phyloP scores from a whole-genome alignment of 352 stramenopile genomes.

The Phytopythium kandeliae region DNA sequence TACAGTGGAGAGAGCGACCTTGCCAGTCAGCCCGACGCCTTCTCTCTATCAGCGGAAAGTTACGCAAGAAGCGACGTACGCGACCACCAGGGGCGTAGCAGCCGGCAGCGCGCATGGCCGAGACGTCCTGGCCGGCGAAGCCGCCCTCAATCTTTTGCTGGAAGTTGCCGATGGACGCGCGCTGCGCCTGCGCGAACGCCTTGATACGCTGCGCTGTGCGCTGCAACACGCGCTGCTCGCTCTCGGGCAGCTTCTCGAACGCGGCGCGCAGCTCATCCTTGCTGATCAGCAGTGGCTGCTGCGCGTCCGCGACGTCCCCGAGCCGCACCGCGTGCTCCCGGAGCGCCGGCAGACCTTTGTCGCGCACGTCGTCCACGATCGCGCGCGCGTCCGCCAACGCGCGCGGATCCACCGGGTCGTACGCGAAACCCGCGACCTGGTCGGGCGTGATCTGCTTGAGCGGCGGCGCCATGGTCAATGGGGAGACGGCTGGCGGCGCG shows the following conservation, averaged over 20 bases:
- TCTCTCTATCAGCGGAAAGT: no score
- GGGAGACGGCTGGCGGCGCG: background rate
- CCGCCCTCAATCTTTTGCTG: conserved; percentile 94
- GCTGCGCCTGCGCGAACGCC: conserved; percentile 92
- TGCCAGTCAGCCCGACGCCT: no score
- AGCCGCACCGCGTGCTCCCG: conserved; percentile 55
- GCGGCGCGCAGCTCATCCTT: conserved; percentile 72
- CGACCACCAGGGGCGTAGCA: conserved; percentile 97
- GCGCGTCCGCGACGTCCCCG: conserved; percentile 43
- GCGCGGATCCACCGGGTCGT: conserved; percentile 64
- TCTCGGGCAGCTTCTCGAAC: conserved; percentile 64
- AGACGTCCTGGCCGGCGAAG: conserved; percentile 92
- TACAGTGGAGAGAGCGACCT: no score
- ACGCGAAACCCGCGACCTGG: conserved; percentile 72
- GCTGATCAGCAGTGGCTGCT: conserved; percentile 44
- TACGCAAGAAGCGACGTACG: conserved; percentile 22
- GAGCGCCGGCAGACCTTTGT: conserved; percentile 37
- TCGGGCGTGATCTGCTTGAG: conserved; percentile 67
- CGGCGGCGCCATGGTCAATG: conserved; percentile 22
- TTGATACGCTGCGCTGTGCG: conserved; percentile 89
- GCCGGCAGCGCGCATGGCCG: conserved; percentile 77
- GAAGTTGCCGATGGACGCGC: conserved; percentile 89
- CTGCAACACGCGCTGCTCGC: conserved; percentile 79
- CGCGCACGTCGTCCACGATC: conserved; percentile 70
- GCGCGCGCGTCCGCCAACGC: conserved; percentile 54